Evolutionary conservation across 2,329 filamentous ascomycete genomes (phyloP), one percentile per base, ranked within the genome.

Genomic region (Cytospora piceicola): DNA sequence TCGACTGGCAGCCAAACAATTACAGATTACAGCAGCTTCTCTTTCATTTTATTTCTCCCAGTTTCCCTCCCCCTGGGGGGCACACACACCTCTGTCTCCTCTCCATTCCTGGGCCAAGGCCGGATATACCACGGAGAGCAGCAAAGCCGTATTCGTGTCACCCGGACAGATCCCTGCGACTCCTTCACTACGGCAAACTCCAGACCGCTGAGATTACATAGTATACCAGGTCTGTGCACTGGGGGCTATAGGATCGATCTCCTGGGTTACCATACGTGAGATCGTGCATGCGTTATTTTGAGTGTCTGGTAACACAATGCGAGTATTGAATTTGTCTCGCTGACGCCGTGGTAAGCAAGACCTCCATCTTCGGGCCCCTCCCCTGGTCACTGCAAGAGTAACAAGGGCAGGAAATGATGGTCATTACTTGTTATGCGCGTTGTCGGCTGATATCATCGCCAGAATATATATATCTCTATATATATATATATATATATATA

Each of bases 291-390:
- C 52, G 29, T 55, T 49, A 49, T 56, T 49, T 57, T 29, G 56
- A 27, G 36, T 49, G 46, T 29, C 39, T 59, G 22, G 49, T 42
- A 53, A 30, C 49, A 58, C 56, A 32, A 58, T 59, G n/a, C 61
- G 49, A 49, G 9, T 46, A 34, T 27, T 59, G 24, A 34, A n/a
- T 11, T n/a, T 61, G 29, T 55, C 54, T 61, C 54, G 65, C 62
- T 62, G 54, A 65, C 53, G 53, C 61, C 39, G 58, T 57, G 58
- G 62, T 65, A 67, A 62, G 61, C 58, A 67, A 64, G 42, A 22
- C 60, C 49, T 30, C 27, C 17, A 34, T 58, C 61, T 60, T n/a
- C 32, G 12, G 39, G 32, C 60, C 52, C 22, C 29, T 36, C 64
- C 30, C 42, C 30, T 58, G 57, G 58, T 36, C 46, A 67, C 24